Conservation (phyloP, 805 yeast species). For the Millerozyma acaciae region DNA sequence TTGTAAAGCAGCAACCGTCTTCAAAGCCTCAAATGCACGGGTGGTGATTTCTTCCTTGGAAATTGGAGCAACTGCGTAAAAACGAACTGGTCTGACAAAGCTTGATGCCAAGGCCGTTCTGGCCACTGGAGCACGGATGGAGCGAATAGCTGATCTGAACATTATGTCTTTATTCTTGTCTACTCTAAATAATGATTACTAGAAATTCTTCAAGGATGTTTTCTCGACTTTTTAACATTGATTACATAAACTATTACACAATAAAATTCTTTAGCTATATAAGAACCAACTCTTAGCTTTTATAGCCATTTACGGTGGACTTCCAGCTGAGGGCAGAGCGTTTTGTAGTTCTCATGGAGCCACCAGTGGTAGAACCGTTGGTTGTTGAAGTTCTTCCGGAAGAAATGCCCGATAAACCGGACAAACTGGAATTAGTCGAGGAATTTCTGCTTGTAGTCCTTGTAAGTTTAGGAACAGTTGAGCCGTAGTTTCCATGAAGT, state of each 20-base stretch:
- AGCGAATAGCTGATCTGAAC: conserved; percentile 54
- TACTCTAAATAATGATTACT: no score
- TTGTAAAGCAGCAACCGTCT: conserved; percentile 46
- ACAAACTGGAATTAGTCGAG: conserved; percentile 17
- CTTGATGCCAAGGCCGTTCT: conserved; percentile 25
- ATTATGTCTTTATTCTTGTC: conserved; percentile 21
- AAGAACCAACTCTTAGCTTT: background rate
- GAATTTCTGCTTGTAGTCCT: conserved; percentile 19
- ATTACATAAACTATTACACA: conserved; percentile 3
- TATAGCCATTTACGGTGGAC: background rate
- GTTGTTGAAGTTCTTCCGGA: conserved; percentile 10
- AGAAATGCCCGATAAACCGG: conserved; percentile 26
- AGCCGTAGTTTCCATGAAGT: conserved; percentile 1
- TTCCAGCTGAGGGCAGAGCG: conserved; percentile 37
- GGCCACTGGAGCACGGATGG: conserved; percentile 30
- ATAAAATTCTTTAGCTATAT: no score
- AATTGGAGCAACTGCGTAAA: conserved; percentile 63
- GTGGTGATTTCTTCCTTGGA: conserved; percentile 75
- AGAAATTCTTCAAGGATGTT: no score
- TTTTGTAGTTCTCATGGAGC: conserved; percentile 8
- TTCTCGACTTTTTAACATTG: no score
- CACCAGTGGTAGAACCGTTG: conserved; percentile 10
- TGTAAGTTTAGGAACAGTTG: conserved; percentile 16
- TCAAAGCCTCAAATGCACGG: conserved; percentile 78
- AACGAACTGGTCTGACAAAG: conserved; percentile 33